These are phyloP conservation scores for Arctostaphylos glauca DNA, from an alignment of 148 eudicot genomes.

Conservation along the genomic window DNA sequence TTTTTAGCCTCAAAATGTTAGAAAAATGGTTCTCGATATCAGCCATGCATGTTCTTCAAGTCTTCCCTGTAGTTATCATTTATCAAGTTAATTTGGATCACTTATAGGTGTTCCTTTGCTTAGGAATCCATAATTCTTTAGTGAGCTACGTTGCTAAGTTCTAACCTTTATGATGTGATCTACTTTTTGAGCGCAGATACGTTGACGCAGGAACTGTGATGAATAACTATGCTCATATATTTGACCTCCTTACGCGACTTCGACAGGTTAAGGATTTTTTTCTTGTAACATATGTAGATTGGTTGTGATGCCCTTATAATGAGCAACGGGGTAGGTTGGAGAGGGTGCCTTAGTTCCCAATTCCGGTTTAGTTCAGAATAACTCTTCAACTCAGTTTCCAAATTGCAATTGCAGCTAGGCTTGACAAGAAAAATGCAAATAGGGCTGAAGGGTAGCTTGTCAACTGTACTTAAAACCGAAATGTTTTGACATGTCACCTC, in stretches of 20 bases:
- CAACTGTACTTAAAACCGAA: neutral
- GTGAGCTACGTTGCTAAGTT: too few species aligned
- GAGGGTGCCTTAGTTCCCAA: neutral
- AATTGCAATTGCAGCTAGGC: neutral
- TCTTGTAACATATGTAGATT: neutral
- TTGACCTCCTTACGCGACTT: constrained; percentile 85
- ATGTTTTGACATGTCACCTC: neutral
- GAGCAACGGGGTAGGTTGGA: neutral
- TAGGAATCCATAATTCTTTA: neutral
- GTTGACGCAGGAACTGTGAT: constrained; percentile 61
- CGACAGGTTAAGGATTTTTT: constrained; percentile 56
- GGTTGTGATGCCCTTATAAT: neutral
- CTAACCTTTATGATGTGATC: neutral
- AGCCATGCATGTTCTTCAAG: neutral
- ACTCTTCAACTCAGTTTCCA: neutral
- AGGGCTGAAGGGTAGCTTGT: neutral
- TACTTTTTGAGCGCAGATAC: constrained; percentile 53
- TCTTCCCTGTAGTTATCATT: neutral
- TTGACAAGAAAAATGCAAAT: neutral
- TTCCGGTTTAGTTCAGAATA: neutral
- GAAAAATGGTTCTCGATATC: neutral
- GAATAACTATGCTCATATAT: constrained; percentile 93
- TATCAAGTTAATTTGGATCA: neutral
- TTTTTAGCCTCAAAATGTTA: neutral
- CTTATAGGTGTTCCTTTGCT: neutral